Conservation (phyloP, 78 protist species). For the Monosiga brevicollis region DNA sequence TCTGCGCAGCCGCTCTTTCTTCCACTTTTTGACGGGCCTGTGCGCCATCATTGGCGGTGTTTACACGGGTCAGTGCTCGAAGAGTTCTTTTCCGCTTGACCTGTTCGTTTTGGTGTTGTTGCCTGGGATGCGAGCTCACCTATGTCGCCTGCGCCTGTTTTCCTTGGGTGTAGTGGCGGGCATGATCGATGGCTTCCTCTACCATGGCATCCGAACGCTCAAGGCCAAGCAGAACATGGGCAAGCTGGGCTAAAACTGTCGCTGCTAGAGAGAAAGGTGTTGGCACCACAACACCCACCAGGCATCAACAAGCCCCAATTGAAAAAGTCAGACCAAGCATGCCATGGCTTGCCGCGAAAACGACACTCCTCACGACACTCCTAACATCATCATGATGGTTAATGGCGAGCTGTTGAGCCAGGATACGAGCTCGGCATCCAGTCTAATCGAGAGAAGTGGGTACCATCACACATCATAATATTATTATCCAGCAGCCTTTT, state of each 20-base stretch:
- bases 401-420: too few relatives aligned
- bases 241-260: conserved; percentile 41
- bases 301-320: too few relatives aligned
- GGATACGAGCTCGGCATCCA: too few relatives aligned
- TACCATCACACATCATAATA: too few relatives aligned
- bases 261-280: too few relatives aligned
- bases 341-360: too few relatives aligned
- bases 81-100: not conserved
- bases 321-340: too few relatives aligned
- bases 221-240: conserved; percentile 62
- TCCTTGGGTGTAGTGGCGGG: conserved; percentile 42
- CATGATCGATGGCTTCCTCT: conserved; percentile 60
- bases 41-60: conserved; percentile 92
- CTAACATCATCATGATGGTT: too few relatives aligned
- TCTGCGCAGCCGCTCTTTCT: conserved; percentile 50
- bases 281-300: too few relatives aligned
- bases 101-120: not conserved
- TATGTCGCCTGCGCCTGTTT: not conserved
- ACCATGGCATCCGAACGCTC: conserved; percentile 29
- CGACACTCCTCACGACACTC: too few relatives aligned
- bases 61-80: conserved; percentile 41
- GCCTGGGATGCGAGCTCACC: not conserved
- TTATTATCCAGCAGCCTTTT: not conserved
- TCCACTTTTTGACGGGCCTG: conserved; percentile 70
- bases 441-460: too few relatives aligned